Evolutionary conservation across 2,329 filamentous ascomycete species (phyloP), one percentile per base, ranked within the genome.

Genomic region (Ceratocystis destructans): DNA sequence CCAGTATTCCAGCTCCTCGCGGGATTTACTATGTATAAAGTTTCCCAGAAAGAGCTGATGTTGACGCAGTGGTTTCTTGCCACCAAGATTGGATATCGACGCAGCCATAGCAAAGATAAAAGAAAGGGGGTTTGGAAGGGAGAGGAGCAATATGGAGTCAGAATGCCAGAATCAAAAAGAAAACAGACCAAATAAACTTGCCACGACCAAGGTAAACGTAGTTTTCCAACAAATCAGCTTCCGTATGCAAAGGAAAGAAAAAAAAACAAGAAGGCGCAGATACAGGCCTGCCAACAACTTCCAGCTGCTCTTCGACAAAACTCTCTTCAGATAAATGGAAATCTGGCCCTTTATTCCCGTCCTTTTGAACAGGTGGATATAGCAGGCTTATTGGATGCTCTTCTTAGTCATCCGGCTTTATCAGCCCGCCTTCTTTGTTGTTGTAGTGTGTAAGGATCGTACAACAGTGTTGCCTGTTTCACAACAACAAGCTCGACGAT

Each of bases 11-110:
- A 85, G 76, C 70, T 79, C 73, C 66, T 76, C 75, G 2, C 78
- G 76, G 15, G 73, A 75, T 69, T 76, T 79, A 72, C 79, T 78
- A 73, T 84, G 80, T 66, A 85, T 75, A 70, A 85, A 85, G 0
- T 79, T 80, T 67, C 83, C 83, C 46, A 80, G 71, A 70, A 83
- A 81, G 22, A 84, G 70, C 70, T 81, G 55, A 22, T 61, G 48
- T 70, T 81, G 55, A 25, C 53, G 48, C 25, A 28, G 17, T 7
- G 46, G 22, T 10, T 25, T 45, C n/a, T 66, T 17, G 20, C 15
- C 28, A 15, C 55, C 28, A 33, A 22, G 28, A 37, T n/a, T 2
- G 12, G 15, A 31, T n/a, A 17, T 37, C 31, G 55, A 37, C 22
- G 25, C 10, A 2, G 55, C 28, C 62, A 53, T 41, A 6, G 6